A percentile compares a stretch with the other conserved stretches of the same genome.
Conservation (phyloP, 2,329 filamentous ascomycete species). For the Diaporthe caulivora region DNA sequence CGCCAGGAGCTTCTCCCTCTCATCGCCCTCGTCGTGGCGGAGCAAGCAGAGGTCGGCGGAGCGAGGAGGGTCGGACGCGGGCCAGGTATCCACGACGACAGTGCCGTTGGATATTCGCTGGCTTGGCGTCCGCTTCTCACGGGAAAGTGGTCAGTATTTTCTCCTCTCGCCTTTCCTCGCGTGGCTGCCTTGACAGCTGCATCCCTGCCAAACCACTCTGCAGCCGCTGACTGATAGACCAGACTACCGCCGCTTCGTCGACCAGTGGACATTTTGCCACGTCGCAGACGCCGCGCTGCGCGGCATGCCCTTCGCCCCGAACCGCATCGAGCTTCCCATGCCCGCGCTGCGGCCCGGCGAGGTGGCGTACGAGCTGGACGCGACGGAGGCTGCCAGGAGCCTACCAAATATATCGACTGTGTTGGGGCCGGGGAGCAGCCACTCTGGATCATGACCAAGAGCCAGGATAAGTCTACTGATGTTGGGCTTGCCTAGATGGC, state of each 20-base stretch:
- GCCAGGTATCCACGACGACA: conserved; percentile 27
- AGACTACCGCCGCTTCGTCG: conserved; percentile 62
- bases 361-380: conserved; percentile 36
- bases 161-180: background rate
- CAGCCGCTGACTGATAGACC: conserved; percentile 24
- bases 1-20: conserved; percentile 57
- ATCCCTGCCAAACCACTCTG: background rate
- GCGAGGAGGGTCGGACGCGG: conserved; percentile 17
- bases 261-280: conserved; percentile 60
- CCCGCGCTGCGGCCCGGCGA: conserved; percentile 56
- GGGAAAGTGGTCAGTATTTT: conserved; percentile 55
- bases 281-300: conserved; percentile 60
- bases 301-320: conserved; percentile 58
- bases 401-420: conserved; percentile 46
- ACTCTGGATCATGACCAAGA: background rate
- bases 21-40: conserved; percentile 55
- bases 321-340: conserved; percentile 61
- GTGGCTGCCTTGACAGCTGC: background rate
- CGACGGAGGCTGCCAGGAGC: conserved; percentile 10
- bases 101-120: conserved; percentile 58
- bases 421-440: conserved; percentile 43
- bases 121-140: conserved; percentile 63
- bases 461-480: background rate
- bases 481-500: background rate
- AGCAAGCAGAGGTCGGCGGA: conserved; percentile 49